Base-by-base conservation (phyloP, 345 rosid species). In the Melaleuca quinquenervia region DNA sequence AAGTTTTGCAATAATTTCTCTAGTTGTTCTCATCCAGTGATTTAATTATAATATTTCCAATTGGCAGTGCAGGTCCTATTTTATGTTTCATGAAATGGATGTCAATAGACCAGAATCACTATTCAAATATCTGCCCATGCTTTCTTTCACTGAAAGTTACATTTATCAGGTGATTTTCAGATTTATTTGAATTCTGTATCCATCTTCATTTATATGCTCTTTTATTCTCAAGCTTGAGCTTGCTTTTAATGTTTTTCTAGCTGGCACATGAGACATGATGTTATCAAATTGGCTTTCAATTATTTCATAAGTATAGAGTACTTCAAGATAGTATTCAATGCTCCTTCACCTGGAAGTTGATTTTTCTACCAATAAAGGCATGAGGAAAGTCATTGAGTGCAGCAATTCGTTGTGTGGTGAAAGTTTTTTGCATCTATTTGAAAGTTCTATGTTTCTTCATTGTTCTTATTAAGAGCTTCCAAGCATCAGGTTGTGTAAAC, bases 51-150 rank as follows among this genome's bases (percentile, higher is more conserved):
- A 45, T 60, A 51, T 82, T 32, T 84, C 75, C n/a, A 60, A 88
- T 90, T 83, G 83, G 83, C 96, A 97, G 98, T 93, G 98, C 93
- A 93, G 98, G 85, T 97, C 98, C 86, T 97, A 97, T 86, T 96
- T 95, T 90, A 97, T 97, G 98, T 97, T 97, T 90, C 98, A 95
- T 84, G 94, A 89, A 21, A 87, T 97, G 91, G 95, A 95, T 56
- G 88, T 92, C 82, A 93, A 88, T 88, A 58, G 82, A 60, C 98
- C 96, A 1, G 90, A 91, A 84, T 85, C 90, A 62, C 22, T 95
- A 76, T 95, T 95, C 91, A 90, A 88, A 88, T 92, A 92, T 90
- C 89, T 97, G 82, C 98, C 99, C 0, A 74, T 94, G 85, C 96
- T 97, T 86, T 90, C 94, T 75, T 97, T 93, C 90, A 90, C 95